Percentiles rank a stretch among this genome's conserved stretches.
Evolutionary conservation across 1,284 basidiomycete genomes (phyloP).

Genomic region (Melampsora americana): DNA sequence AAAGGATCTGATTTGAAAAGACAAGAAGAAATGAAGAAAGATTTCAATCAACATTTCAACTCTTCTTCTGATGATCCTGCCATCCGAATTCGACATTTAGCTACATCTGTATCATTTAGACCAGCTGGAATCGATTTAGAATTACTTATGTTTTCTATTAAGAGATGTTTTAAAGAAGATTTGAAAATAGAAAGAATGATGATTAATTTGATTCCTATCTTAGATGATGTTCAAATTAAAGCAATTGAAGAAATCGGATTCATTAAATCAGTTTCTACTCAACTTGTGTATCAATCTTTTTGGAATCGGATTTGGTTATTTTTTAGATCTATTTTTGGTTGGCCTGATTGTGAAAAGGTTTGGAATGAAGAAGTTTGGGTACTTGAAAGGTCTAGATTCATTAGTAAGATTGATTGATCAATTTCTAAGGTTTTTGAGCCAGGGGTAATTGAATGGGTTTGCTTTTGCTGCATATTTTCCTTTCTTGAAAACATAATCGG

Average conservation of each 20-base stretch:
- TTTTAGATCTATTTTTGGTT: conserved; percentile 8
- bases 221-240: conserved; percentile 14
- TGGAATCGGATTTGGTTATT: not conserved
- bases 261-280: not conserved
- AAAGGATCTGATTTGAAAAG: not conserved
- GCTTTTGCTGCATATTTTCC: too few relatives aligned
- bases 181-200: conserved; percentile 4
- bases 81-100: conserved; percentile 29
- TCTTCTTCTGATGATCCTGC: not conserved
- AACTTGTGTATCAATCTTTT: not conserved
- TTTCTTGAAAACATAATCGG: too few relatives aligned
- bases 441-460: too few relatives aligned
- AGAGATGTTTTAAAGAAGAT: not conserved
- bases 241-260: conserved; percentile 23
- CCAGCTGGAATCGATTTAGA: conserved; percentile 39
- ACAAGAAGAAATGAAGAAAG: not conserved
- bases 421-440: too few relatives aligned
- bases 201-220: not conserved
- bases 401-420: not conserved
- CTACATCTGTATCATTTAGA: conserved; percentile 22
- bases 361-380: conserved; percentile 23
- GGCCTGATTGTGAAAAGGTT: conserved; percentile 1
- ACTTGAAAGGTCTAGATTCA: conserved; percentile 13
- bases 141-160: not conserved
- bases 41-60: too few relatives aligned